Percentiles rank a stretch among this genome's conserved stretches.
These are phyloP conservation scores for Juncus effusus DNA, from an alignment of 176 grass and related monocot species.

Conservation along the genomic window DNA sequence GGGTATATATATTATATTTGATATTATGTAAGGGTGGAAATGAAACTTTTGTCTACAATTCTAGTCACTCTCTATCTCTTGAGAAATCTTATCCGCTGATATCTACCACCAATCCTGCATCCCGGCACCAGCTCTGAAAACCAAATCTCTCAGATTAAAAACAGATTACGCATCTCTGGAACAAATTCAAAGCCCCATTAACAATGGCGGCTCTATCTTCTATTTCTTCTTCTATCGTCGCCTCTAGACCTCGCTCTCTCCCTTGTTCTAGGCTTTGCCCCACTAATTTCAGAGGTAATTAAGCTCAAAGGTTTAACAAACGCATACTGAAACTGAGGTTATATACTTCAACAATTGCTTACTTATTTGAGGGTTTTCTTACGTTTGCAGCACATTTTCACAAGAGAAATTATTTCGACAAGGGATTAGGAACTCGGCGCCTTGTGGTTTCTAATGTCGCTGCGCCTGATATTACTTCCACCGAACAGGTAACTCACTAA, in stretches of 20 bases:
- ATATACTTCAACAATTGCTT: not conserved
- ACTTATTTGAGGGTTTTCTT: not conserved
- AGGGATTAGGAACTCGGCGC: constrained; percentile 17
- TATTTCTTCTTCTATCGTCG: constrained; percentile 13
- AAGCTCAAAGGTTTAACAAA: not conserved
- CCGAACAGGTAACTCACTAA: constrained; percentile 28
- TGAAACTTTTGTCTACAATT: constrained; percentile 3
- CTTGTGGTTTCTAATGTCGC: constrained; percentile 30
- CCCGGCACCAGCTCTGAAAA: not conserved
- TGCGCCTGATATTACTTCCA: constrained; percentile 21
- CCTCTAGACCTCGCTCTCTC: constrained; percentile 19
- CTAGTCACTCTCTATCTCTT: not conserved
- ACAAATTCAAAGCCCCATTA: constrained; percentile 16
- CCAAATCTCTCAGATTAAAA: not conserved
- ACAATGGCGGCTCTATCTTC: constrained; percentile 25
- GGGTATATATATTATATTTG: not conserved
- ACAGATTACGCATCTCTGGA: not conserved
- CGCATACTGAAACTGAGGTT: not conserved
- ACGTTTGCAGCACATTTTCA: constrained; percentile 21
- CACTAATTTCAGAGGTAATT: constrained; percentile 13
- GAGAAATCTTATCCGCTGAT: constrained; percentile 29
- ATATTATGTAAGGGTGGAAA: not conserved
- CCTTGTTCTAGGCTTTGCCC: not conserved
- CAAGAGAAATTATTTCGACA: constrained; percentile 18
- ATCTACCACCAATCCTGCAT: constrained; percentile 15